These are phyloP conservation scores for Penicillium robsamsonii DNA, from an alignment of 495 filamentous ascomycete genomes.

Conservation along the genomic window DNA sequence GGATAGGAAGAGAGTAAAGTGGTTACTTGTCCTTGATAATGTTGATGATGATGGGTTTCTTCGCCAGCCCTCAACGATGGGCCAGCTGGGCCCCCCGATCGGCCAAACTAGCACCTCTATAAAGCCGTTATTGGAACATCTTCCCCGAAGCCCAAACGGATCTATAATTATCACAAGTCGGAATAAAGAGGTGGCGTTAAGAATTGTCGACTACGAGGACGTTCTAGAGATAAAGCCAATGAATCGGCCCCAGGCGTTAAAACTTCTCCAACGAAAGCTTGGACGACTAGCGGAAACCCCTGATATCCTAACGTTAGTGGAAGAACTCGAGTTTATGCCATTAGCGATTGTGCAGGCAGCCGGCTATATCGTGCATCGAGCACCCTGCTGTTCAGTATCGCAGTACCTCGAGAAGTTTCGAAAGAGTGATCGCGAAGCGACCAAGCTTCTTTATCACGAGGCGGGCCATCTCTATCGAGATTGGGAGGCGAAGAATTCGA, in stretches of 20 bases:
- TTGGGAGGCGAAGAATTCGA: neutral
- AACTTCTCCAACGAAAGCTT: no score
- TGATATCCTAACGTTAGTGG: neutral
- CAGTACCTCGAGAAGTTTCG: neutral
- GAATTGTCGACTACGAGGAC: no score
- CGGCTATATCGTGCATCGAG: neutral
- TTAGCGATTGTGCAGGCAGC: neutral
- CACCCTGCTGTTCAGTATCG: neutral
- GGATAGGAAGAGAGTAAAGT: neutral
- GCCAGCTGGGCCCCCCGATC: accelerated
- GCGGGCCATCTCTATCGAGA: neutral
- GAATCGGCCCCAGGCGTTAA: no score
- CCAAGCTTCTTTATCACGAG: neutral
- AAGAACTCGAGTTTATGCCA: neutral
- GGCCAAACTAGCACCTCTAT: no score
- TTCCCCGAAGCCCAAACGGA: no score
- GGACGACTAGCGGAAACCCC: neutral
- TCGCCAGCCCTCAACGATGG: no score
- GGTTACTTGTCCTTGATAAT: neutral
- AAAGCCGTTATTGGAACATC: no score
- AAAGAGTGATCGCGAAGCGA: no score
- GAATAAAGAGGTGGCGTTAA: no score
- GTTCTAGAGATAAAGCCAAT: no score
- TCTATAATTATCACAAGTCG: no score
- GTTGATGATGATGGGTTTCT: neutral